Evolutionary conservation across 805 yeast genomes (phyloP), one percentile per base, ranked within the genome.

Genomic region (Lipomyces anomalus): DNA sequence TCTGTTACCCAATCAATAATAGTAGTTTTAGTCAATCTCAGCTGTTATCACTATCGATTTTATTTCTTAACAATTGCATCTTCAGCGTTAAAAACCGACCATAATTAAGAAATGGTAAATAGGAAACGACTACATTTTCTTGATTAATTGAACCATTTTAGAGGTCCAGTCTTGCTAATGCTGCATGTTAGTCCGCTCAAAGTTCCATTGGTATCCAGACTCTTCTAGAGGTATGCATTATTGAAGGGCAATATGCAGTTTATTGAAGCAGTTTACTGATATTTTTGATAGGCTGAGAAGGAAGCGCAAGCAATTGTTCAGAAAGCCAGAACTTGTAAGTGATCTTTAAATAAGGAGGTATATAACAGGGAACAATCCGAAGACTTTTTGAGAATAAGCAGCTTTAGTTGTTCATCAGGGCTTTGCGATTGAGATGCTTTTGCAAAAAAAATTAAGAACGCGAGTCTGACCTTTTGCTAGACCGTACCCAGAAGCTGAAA

Each of bases 291-390:
- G 74, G 95, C 97, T 52, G 98, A 92, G 72, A 87, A 84, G 69
- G 90, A 86, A 61, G 97, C 98, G n/a, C 97, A 95, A 59, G 89
- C 82, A 58, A 84, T 89, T 54, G 97, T 92, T 51, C 76, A 89
- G 60, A 83, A 84, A 64, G 97, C 98, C 21, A 85, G 97, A 74
- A 76, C 81, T 59, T 87, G 82, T 74, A 74, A 63, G 78, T 76
- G 62, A 28, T 37, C 21, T 44, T 11, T 40, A 44, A 20, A 5
- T 4, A n/a, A 37, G 22, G 21, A 32, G 4, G 4, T 47, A 22
- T n/a, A n/a, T n/a, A n/a, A n/a, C n/a, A n/a, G n/a, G n/a, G n/a
- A n/a, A n/a, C n/a, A n/a, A n/a, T n/a, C n/a, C n/a, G n/a, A n/a
- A n/a, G n/a, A n/a, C n/a, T n/a, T n/a, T n/a, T n/a, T n/a, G n/a